phyloP scores from a whole-genome alignment of 495 filamentous ascomycete species.

The Trichoderma asperelloides region DNA sequence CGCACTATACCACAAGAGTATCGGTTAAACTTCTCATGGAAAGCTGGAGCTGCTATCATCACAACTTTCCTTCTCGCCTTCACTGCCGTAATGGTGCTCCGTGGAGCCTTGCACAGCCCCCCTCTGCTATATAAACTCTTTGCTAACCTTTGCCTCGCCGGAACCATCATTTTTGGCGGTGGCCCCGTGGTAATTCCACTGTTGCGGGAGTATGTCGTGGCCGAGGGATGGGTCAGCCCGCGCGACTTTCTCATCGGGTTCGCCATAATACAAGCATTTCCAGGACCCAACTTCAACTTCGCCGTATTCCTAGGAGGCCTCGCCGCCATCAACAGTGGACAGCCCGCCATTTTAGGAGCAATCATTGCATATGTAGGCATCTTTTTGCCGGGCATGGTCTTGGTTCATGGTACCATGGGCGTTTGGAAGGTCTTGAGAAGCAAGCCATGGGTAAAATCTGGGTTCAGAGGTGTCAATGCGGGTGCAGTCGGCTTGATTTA shows the following conservation, averaged over 20 bases:
- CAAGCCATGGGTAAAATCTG: slow-evolving; percentile 43
- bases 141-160: slow-evolving; percentile 73
- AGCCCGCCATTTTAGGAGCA: slow-evolving; percentile 34
- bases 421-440: slow-evolving; percentile 56
- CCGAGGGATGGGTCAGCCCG: slow-evolving; percentile 68
- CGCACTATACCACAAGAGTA: slow-evolving; percentile 32
- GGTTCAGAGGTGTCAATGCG: slow-evolving; percentile 64
- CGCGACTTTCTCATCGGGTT: slow-evolving; percentile 78
- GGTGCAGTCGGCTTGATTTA: slow-evolving; percentile 71
- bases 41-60: slow-evolving; percentile 40
- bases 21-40: slow-evolving; percentile 35
- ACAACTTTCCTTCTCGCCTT: slow-evolving; percentile 50
- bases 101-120: slow-evolving; percentile 34
- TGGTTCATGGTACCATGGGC: slow-evolving; percentile 59
- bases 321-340: slow-evolving; percentile 31
- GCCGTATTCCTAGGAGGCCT: slow-evolving; percentile 68
- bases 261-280: slow-evolving; percentile 75
- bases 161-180: slow-evolving; percentile 85
- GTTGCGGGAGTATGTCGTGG: slow-evolving; percentile 68
- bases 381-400: slow-evolving; percentile 59
- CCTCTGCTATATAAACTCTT: slow-evolving; percentile 56
- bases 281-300: slow-evolving; percentile 85
- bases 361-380: slow-evolving; percentile 61
- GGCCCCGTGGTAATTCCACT: slow-evolving; percentile 81
- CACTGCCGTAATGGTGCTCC: slow-evolving; percentile 50